Evolutionary conservation across 148 eudicot genomes (phyloP).

Genomic region (Fallopia convolvulus): DNA sequence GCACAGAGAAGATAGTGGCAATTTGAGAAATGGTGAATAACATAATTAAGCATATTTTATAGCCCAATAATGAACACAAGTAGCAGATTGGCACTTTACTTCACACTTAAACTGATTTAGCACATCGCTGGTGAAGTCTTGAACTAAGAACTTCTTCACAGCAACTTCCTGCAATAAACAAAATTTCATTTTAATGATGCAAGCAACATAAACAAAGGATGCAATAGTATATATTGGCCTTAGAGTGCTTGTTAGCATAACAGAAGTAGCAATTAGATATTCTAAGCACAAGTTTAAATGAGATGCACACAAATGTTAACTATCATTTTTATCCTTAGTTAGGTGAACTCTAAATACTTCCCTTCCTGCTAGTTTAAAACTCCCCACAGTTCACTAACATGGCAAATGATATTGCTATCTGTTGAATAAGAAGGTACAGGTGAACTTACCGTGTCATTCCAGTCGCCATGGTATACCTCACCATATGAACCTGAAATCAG

Average conservation of each 20-base stretch:
- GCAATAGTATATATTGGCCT: not conserved
- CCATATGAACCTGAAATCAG: slow-evolving; percentile 75
- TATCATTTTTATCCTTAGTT: not conserved
- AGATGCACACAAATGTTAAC: not conserved
- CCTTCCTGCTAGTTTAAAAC: not conserved
- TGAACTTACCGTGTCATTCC: slow-evolving; percentile 92
- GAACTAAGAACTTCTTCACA: slow-evolving; percentile 92
- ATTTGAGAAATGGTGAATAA: not conserved
- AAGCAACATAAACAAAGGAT: not conserved
- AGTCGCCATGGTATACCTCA: slow-evolving; percentile 89
- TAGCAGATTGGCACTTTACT: slow-evolving; percentile 31
- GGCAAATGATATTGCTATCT: not conserved
- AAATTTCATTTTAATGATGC: not conserved
- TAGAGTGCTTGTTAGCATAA: not conserved
- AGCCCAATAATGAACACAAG: not conserved
- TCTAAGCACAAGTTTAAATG: not conserved
- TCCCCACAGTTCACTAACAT: not conserved
- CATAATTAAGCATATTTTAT: not conserved
- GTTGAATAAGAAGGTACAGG: slow-evolving; percentile 2
- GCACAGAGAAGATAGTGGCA: slow-evolving; percentile 23
- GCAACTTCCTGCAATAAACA: slow-evolving; percentile 77
- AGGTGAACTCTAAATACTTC: not conserved
- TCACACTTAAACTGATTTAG: slow-evolving; percentile 84
- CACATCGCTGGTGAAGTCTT: slow-evolving; percentile 88
- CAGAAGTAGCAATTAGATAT: not conserved